phyloP scores from a whole-genome alignment of 2,329 filamentous ascomycete species.

The Chaetomiaceae sp. region DNA sequence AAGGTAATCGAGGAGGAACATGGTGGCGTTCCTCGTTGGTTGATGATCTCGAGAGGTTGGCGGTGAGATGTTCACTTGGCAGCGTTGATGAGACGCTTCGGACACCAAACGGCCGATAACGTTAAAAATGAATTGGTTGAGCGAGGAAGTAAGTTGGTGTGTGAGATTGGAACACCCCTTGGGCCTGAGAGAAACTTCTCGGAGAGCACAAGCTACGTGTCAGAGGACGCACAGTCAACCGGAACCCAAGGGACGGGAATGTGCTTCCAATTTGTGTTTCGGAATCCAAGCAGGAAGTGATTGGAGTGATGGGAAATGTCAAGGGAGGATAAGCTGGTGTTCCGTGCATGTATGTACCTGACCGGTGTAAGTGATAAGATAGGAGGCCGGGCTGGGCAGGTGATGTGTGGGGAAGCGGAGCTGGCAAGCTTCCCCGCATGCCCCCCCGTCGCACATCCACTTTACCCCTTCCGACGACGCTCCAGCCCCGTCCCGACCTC shows the following conservation, averaged over 20 bases:
- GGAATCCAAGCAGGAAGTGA: not conserved
- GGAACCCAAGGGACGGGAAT: not conserved
- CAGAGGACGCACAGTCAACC: not conserved
- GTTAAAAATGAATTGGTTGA: too few species aligned
- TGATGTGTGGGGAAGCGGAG: constrained; percentile 15
- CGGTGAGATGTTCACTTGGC: too few species aligned
- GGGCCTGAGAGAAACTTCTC: too few species aligned
- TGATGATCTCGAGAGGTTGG: too few species aligned
- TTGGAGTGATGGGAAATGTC: not conserved
- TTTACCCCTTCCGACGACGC: constrained; percentile 9
- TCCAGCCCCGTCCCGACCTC: not conserved
- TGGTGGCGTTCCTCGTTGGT: not conserved
- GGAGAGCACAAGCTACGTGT: too few species aligned
- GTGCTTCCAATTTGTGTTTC: too few species aligned
- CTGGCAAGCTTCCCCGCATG: constrained; percentile 13
- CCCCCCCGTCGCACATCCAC: constrained; percentile 3
- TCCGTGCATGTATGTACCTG: not conserved
- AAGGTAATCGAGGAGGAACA: constrained; percentile 53
- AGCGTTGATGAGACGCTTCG: not conserved
- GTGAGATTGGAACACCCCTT: too few species aligned
- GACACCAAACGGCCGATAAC: not conserved
- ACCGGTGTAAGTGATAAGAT: constrained; percentile 25
- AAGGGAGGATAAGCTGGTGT: not conserved
- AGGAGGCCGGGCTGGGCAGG: constrained; percentile 2
- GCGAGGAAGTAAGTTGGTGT: not conserved